Evolutionary conservation across 2,329 filamentous ascomycete species (phyloP).

Genomic region (Plectosphaerella plurivora): DNA sequence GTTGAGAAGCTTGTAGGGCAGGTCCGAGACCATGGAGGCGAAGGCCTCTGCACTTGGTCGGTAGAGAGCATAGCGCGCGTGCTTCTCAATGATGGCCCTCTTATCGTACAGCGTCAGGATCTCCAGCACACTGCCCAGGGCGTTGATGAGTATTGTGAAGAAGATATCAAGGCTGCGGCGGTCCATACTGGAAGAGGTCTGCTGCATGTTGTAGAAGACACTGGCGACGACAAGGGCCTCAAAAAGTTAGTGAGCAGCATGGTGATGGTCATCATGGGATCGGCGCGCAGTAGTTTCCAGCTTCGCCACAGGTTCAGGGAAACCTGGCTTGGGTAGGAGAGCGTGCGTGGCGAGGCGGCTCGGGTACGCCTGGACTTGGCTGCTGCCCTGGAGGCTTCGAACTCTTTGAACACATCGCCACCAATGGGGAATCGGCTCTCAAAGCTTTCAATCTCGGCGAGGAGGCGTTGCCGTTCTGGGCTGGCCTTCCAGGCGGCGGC

Average conservation of each 20-base stretch:
- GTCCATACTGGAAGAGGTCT: conserved; percentile 55
- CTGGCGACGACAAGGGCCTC: conserved; percentile 62
- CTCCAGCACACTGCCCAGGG: conserved; percentile 37
- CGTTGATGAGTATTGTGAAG: conserved; percentile 31
- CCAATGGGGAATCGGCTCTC: conserved; percentile 5
- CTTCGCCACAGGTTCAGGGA: conserved; percentile 14
- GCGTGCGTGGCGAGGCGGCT: conserved; percentile 12
- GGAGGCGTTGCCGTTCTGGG: neutral
- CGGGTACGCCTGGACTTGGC: conserved; percentile 2
- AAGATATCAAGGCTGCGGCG: conserved; percentile 25
- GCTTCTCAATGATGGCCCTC: conserved; percentile 23
- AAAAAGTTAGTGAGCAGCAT: conserved; percentile 34
- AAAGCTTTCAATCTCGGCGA: conserved; percentile 4
- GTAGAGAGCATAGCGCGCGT: conserved; percentile 25
- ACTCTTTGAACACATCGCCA: conserved; percentile 1
- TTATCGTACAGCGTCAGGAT: conserved; percentile 23
- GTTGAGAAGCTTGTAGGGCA: conserved; percentile 44
- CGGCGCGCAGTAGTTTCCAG: conserved; percentile 10
- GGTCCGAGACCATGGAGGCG: conserved; percentile 31
- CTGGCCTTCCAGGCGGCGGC: conserved; percentile 5
- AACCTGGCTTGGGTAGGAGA: conserved; percentile 15
- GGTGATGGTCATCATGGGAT: conserved; percentile 13
- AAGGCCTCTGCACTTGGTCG: conserved; percentile 26
- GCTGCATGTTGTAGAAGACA: conserved; percentile 61
- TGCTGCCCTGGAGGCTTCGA: conserved; percentile 1